These are phyloP conservation scores for Bryopsis sp. DNA, from an alignment of 139 green algal species.

Conservation along the genomic window DNA sequence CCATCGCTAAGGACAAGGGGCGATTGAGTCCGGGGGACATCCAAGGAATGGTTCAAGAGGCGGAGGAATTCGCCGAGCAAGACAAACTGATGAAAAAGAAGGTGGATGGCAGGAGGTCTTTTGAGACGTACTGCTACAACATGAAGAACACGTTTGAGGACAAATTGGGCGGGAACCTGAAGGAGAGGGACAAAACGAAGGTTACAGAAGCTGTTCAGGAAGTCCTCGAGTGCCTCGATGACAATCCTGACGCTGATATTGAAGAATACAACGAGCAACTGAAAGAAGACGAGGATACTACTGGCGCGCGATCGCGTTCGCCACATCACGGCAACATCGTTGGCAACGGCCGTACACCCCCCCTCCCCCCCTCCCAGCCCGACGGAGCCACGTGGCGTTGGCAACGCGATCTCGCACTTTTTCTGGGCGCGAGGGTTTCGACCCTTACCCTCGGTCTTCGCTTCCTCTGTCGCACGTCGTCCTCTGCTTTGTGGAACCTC, in stretches of 20 bases:
- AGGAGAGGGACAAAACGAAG: conserved; percentile 77
- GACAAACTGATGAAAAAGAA: conserved; percentile 42
- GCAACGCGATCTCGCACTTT: too few species aligned
- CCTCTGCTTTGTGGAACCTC: too few species aligned
- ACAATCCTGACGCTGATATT: conserved; percentile 47
- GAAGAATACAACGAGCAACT: conserved; percentile 95
- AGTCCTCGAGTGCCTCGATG: conserved; percentile 85
- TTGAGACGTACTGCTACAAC: conserved; percentile 58
- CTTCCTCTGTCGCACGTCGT: too few species aligned
- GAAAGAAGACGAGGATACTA: conserved; percentile 92
- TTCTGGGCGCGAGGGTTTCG: too few species aligned
- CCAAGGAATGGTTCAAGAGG: conserved; percentile 43
- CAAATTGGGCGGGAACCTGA: conserved; percentile 70
- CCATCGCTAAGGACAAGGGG: conserved; percentile 76
- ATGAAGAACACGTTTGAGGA: conserved; percentile 41
- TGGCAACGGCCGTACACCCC: too few species aligned
- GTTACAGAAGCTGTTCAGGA: conserved; percentile 80
- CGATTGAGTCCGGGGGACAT: conserved; percentile 45
- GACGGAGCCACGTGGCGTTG: too few species aligned
- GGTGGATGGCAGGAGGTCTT: conserved; percentile 42
- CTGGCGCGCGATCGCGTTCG: too few species aligned
- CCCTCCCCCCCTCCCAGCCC: too few species aligned
- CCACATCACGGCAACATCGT: too few species aligned
- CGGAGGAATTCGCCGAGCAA: conserved; percentile 25
- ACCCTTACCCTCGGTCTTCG: too few species aligned